Percentiles rank a stretch among this genome's conserved stretches.
Evolutionary conservation across 225 moss, liverwort and hornwort species (phyloP).

Genomic region (Antitrichia curtipendula): DNA sequence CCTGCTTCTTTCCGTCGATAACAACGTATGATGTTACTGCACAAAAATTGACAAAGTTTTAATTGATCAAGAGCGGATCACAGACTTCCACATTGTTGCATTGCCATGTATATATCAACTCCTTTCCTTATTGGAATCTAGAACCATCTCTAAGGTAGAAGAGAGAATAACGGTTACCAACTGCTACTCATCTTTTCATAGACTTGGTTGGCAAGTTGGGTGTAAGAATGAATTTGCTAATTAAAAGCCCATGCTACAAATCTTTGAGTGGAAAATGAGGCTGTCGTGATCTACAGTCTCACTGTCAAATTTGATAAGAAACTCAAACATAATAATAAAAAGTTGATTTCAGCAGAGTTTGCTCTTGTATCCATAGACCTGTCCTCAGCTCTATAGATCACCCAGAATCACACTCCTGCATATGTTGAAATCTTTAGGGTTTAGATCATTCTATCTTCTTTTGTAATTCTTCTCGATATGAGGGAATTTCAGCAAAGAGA

Average conservation of each 20-base stretch:
- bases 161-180: too few species aligned
- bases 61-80: background rate
- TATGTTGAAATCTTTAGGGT: background rate
- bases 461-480: too few species aligned
- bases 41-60: background rate
- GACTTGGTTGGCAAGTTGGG: too few species aligned
- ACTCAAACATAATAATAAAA: background rate
- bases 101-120: too few species aligned
- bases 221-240: background rate
- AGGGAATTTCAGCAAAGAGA: background rate
- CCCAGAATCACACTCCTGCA: background rate
- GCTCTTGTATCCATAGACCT: background rate
- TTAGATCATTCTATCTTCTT: background rate
- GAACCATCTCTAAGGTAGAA: too few species aligned
- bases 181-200: background rate
- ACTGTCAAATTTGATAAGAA: background rate
- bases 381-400: background rate
- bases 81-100: background rate
- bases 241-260: background rate
- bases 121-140: too few species aligned
- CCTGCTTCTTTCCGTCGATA: conserved; percentile 7
- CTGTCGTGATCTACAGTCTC: background rate
- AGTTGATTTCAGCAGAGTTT: background rate
- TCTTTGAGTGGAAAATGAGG: background rate
- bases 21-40: conserved; percentile 19